These are phyloP conservation scores for Opeltia flavorubescens DNA, from an alignment of 495 filamentous ascomycete genomes.

Conservation along the genomic window DNA sequence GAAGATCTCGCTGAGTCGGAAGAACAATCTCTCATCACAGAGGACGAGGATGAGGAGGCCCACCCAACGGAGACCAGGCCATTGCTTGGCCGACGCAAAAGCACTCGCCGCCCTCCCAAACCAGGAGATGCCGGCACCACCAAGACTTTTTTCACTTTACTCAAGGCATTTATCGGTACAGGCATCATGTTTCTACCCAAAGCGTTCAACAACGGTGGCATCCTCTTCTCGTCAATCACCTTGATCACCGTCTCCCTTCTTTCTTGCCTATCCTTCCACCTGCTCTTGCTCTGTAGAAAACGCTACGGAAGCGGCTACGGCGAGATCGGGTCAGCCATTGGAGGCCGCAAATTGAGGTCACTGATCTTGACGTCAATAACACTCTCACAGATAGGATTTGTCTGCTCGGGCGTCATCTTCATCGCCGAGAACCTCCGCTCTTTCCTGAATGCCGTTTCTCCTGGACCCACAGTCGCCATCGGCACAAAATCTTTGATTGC, in stretches of 20 bases:
- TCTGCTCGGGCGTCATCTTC: slow-evolving; percentile 52
- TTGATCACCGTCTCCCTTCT: slow-evolving; percentile 40
- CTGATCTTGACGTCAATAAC: slow-evolving; percentile 46
- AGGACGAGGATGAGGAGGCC: slow-evolving; percentile 30
- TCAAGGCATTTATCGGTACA: slow-evolving; percentile 53
- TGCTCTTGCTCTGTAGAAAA: slow-evolving; percentile 42
- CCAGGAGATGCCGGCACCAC: slow-evolving; percentile 42
- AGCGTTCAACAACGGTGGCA: slow-evolving; percentile 51
- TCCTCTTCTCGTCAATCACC: slow-evolving; percentile 49
- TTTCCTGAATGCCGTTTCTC: slow-evolving; percentile 39
- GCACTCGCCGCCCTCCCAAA: slow-evolving; percentile 23
- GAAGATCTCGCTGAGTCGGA: slow-evolving; percentile 55
- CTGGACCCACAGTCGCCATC: slow-evolving; percentile 21
- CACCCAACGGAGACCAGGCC: slow-evolving; percentile 31
- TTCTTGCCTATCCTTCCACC: slow-evolving; percentile 45
- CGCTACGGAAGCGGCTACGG: slow-evolving; percentile 45
- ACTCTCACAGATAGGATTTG: slow-evolving; percentile 53
- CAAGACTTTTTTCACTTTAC: slow-evolving; percentile 53
- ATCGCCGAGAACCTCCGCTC: slow-evolving; percentile 46
- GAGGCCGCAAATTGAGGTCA: slow-evolving; percentile 33
- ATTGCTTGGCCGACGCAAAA: slow-evolving; percentile 37
- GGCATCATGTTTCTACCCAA: slow-evolving; percentile 58
- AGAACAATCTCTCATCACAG: slow-evolving; percentile 36
- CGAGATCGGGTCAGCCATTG: slow-evolving; percentile 42
- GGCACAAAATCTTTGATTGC: slow-evolving; percentile 35